These are phyloP conservation scores for Geotrichum europaeum DNA, from an alignment of 1,139 yeast species.

Conservation along the genomic window DNA sequence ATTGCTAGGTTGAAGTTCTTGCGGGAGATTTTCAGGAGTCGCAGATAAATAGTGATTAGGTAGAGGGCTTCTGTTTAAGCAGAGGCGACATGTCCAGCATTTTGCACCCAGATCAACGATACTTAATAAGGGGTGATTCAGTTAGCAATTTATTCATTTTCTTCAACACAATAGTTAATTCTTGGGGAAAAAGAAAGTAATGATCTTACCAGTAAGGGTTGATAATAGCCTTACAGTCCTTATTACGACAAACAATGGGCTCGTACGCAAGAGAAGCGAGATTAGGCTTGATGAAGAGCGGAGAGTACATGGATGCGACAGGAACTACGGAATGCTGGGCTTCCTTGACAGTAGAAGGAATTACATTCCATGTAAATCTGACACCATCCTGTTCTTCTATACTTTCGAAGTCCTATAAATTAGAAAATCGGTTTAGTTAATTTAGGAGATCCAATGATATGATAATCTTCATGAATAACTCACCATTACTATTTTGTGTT, in stretches of 20 bases:
- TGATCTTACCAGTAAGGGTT: constrained; percentile 46
- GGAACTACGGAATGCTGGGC: constrained; percentile 57
- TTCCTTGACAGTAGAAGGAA: constrained; percentile 57
- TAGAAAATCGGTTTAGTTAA: background rate
- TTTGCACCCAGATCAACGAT: constrained; percentile 39
- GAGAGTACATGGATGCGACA: constrained; percentile 60
- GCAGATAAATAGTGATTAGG: constrained; percentile 32
- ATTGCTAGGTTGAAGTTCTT: constrained; percentile 37
- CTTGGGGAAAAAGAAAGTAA: background rate
- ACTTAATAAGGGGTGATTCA: constrained; percentile 18
- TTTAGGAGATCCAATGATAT: background rate
- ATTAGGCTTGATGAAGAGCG: constrained; percentile 49
- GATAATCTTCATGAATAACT: background rate
- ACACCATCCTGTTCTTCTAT: constrained; percentile 65
- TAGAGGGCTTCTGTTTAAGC: constrained; percentile 50
- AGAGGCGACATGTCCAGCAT: constrained; percentile 61
- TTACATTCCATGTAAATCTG: constrained; percentile 59
- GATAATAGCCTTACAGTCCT: constrained; percentile 49
- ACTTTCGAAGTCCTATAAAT: constrained; percentile 47
- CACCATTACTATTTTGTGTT: background rate
- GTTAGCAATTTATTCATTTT: background rate
- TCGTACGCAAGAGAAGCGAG: constrained; percentile 39
- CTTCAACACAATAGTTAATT: background rate
- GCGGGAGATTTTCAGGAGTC: constrained; percentile 27
- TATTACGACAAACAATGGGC: constrained; percentile 47